Evolutionary conservation across 2,329 filamentous ascomycete genomes (phyloP).

Genomic region (Metarhizium humberi): DNA sequence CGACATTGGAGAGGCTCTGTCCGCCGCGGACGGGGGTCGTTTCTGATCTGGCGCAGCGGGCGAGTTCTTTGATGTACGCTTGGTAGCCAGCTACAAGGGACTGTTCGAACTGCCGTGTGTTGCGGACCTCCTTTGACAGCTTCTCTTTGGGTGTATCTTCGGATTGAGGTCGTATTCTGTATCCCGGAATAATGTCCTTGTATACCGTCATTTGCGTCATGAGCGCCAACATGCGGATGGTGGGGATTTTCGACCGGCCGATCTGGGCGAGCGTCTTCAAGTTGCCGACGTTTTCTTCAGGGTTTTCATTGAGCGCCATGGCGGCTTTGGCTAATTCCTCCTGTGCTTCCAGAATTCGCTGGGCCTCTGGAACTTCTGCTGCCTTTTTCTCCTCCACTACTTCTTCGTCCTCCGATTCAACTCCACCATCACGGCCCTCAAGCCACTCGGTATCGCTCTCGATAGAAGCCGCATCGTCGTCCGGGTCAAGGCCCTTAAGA

Average conservation of each 20-base stretch:
- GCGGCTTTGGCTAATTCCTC: constrained; percentile 86
- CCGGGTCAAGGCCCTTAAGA: constrained; percentile 43
- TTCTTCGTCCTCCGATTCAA: constrained; percentile 38
- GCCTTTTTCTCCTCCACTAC: constrained; percentile 31
- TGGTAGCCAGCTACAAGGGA: constrained; percentile 79
- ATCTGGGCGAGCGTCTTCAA: constrained; percentile 73
- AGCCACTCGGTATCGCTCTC: constrained; percentile 57
- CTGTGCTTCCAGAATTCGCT: constrained; percentile 80
- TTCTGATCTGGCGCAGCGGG: constrained; percentile 53
- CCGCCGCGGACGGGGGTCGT: constrained; percentile 27
- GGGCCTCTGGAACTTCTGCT: constrained; percentile 60
- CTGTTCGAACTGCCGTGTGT: constrained; percentile 77
- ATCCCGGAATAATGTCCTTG: constrained; percentile 93
- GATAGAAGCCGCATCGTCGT: constrained; percentile 50
- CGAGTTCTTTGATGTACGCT: constrained; percentile 68
- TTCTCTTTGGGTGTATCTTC: constrained; percentile 70
- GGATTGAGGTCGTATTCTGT: constrained; percentile 75
- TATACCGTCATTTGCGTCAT: constrained; percentile 84
- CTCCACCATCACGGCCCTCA: constrained; percentile 47
- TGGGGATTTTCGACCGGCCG: constrained; percentile 56
- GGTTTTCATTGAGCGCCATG: constrained; percentile 74
- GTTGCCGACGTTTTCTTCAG: constrained; percentile 76
- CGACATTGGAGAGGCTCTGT: constrained; percentile 57
- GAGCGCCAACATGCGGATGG: constrained; percentile 77
- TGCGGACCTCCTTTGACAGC: constrained; percentile 84